Evolutionary conservation across 805 yeast species (phyloP).

Genomic region (Torulaspora maleeae): DNA sequence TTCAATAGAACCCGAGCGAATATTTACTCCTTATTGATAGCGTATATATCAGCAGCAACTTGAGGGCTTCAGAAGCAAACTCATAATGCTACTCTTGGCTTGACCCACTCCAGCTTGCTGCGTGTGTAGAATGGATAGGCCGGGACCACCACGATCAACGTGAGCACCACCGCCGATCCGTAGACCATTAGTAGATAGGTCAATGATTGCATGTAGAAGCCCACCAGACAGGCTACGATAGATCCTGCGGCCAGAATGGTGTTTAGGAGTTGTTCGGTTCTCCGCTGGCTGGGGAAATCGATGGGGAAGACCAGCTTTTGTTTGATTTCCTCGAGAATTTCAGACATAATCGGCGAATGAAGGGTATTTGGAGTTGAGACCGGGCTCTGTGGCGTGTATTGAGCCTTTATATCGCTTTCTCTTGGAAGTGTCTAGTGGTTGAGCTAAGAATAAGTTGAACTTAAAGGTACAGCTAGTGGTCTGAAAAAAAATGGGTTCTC

Average conservation of each 20-base stretch:
- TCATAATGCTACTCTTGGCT: constrained; percentile 12
- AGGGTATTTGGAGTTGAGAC: not conserved
- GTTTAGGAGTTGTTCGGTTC: constrained; percentile 17
- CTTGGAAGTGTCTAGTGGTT: not conserved
- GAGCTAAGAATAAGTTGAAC: too few relatives aligned
- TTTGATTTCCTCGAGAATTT: constrained; percentile 27
- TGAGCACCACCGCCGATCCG: constrained; percentile 34
- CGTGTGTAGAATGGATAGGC: constrained; percentile 54
- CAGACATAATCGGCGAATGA: constrained; percentile 29
- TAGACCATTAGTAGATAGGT: constrained; percentile 38
- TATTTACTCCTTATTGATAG: constrained; percentile 4
- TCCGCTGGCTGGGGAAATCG: constrained; percentile 33
- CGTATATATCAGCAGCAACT: constrained; percentile 1
- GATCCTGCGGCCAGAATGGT: constrained; percentile 23
- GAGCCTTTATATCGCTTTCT: not conserved
- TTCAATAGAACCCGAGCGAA: not conserved
- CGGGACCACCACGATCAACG: constrained; percentile 46
- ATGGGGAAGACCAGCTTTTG: constrained; percentile 32
- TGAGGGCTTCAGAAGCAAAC: too few relatives aligned
- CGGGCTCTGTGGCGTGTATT: not conserved
- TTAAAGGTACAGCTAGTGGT: too few relatives aligned
- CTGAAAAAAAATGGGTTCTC: not conserved
- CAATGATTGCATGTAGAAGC: constrained; percentile 47
- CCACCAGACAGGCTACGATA: constrained; percentile 43
- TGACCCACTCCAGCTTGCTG: constrained; percentile 47